Evolutionary conservation across 2,329 filamentous ascomycete species (phyloP).

Genomic region (Rutstroemia sp.): DNA sequence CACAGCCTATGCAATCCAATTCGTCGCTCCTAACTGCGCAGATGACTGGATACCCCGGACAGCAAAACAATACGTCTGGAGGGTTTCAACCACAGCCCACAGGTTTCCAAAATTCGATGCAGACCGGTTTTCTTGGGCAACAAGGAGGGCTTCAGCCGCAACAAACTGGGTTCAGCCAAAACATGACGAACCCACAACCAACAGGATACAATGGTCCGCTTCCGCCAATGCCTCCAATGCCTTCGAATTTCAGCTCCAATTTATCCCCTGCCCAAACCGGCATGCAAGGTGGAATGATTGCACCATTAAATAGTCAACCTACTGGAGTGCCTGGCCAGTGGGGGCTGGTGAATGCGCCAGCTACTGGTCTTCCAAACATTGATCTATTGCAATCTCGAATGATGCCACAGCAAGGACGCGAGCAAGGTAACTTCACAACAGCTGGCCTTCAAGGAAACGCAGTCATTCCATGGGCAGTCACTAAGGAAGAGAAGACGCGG

Average conservation of each 20-base stretch:
- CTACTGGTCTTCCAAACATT: constrained; percentile 85
- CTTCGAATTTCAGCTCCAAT: constrained; percentile 61
- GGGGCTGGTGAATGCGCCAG: constrained; percentile 94
- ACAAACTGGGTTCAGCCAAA: constrained; percentile 58
- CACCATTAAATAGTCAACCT: constrained; percentile 80
- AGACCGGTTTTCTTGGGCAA: constrained; percentile 50
- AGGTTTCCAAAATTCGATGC: constrained; percentile 38
- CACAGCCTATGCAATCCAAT: constrained; percentile 68
- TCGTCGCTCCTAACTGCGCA: constrained; percentile 56
- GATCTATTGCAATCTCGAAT: constrained; percentile 86
- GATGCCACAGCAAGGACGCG: constrained; percentile 94
- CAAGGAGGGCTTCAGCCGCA: constrained; percentile 56
- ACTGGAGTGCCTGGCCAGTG: constrained; percentile 91
- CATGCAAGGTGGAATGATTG: constrained; percentile 39
- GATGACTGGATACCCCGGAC: constrained; percentile 58
- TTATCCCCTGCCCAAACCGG: constrained; percentile 57
- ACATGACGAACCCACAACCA: constrained; percentile 60
- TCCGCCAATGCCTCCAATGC: constrained; percentile 77
- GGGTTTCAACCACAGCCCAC: constrained; percentile 39
- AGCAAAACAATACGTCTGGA: constrained; percentile 35
- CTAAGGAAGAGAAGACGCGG: constrained; percentile 95
- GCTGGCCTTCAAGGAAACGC: constrained; percentile 87
- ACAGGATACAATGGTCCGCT: constrained; percentile 75
- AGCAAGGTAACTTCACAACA: constrained; percentile 74
- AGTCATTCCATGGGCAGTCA: constrained; percentile 96